Percentiles rank a stretch among this genome's conserved stretches.
phyloP scores from a whole-genome alignment of 345 rosid genomes.

The Citrus trifoliata region DNA sequence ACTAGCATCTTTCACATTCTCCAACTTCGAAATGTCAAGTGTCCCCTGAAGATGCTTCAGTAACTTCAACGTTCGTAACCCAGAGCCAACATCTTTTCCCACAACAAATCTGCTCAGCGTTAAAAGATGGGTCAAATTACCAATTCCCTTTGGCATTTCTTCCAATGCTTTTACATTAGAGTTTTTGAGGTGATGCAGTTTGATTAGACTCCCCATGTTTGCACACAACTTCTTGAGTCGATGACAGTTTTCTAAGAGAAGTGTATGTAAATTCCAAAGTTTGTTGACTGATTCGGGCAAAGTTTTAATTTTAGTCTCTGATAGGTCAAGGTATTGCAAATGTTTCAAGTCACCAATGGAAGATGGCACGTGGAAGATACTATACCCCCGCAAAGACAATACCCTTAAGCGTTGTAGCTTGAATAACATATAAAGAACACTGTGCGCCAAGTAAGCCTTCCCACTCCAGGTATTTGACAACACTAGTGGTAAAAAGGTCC shows the following conservation, averaged over 20 bases:
- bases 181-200: not conserved
- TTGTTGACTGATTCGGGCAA: slow-evolving; percentile 17
- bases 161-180: not conserved
- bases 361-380: not conserved
- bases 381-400: not conserved
- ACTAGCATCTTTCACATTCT: not conserved
- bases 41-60: not conserved
- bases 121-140: not conserved
- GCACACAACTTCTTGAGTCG: not conserved
- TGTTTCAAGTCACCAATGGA: slow-evolving; percentile 20
- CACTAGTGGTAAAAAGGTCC: not conserved
- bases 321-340: slow-evolving; percentile 20
- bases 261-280: slow-evolving; percentile 21
- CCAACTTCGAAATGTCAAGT: slow-evolving; percentile 6
- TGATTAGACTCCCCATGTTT: not conserved
- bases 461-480: not conserved
- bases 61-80: not conserved
- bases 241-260: not conserved
- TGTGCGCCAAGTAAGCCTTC: not conserved
- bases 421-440: not conserved
- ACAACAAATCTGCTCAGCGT: not conserved
- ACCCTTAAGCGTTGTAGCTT: not conserved
- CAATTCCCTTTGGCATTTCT: slow-evolving; percentile 5
- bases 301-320: not conserved
- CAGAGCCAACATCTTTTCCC: not conserved